Conservation (phyloP, 2,329 filamentous ascomycete genomes). For the Malbranchea zuffiana region DNA sequence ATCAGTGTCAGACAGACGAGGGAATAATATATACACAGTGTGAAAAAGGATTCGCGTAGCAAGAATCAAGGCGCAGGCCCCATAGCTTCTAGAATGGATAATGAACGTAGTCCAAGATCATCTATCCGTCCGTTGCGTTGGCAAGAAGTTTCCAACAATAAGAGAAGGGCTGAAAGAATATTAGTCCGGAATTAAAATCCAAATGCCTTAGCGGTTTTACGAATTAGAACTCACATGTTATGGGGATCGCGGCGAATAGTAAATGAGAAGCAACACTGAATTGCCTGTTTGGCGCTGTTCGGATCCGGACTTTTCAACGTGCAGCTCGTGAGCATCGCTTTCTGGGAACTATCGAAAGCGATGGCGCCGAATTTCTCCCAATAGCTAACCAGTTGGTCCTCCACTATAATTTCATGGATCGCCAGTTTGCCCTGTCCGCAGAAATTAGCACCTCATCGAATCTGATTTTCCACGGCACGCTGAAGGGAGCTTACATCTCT, state of each 20-base stretch:
- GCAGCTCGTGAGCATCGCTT: constrained; percentile 89
- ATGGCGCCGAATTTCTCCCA: constrained; percentile 99
- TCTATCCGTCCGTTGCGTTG: constrained; percentile 56
- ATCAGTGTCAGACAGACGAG: too few relatives aligned
- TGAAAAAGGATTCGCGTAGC: too few relatives aligned
- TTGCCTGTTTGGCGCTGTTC: constrained; percentile 57
- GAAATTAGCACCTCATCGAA: constrained; percentile 6
- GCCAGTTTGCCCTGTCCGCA: constrained; percentile 72
- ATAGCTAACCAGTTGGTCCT: constrained; percentile 89
- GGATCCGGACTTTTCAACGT: constrained; percentile 72
- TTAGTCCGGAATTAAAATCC: constrained; percentile 39
- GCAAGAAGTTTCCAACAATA: constrained; percentile 94
- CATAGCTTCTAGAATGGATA: too few relatives aligned
- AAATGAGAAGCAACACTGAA: constrained; percentile 95
- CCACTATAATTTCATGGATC: constrained; percentile 88
- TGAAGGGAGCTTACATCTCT: constrained; percentile 60
- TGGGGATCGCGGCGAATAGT: constrained; percentile 90
- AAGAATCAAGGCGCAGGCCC: too few relatives aligned
- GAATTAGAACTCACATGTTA: constrained; percentile 78
- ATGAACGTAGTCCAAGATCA: constrained; percentile 11
- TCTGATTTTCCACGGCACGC: constrained; percentile 2
- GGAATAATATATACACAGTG: too few relatives aligned
- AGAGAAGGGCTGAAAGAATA: constrained; percentile 59
- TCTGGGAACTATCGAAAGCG: constrained; percentile 86
- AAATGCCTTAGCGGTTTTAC: constrained; percentile 98